phyloP scores from a whole-genome alignment of 2,329 filamentous ascomycete species.

The Metarhizium guizhouense region DNA sequence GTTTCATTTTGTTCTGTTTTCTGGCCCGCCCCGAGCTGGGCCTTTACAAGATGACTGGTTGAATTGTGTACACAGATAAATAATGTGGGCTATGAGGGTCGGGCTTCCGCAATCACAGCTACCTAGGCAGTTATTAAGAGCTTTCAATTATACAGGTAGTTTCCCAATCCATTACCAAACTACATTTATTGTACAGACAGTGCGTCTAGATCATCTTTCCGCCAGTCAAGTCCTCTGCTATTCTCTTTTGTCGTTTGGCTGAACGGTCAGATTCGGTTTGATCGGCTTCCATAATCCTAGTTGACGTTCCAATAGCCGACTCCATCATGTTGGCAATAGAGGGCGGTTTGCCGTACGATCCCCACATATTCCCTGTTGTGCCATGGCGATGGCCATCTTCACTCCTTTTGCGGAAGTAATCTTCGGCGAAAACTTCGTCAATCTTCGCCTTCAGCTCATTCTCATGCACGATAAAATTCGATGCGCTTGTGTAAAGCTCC shows the following conservation, averaged over 20 bases:
- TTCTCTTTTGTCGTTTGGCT: slow-evolving; percentile 41
- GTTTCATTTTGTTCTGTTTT: neutral
- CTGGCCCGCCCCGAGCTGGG: neutral
- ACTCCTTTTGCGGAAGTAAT: slow-evolving; percentile 37
- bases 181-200: neutral
- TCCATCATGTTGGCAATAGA: slow-evolving; percentile 36
- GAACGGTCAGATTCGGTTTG: slow-evolving; percentile 35
- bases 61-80: neutral
- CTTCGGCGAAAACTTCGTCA: slow-evolving; percentile 65
- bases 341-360: slow-evolving; percentile 35
- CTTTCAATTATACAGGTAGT: neutral
- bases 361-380: slow-evolving; percentile 43
- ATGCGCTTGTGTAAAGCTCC: slow-evolving; percentile 81
- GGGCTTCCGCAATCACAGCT: neutral
- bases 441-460: slow-evolving; percentile 65
- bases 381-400: slow-evolving; percentile 20
- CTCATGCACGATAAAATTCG: slow-evolving; percentile 78
- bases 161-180: slow-evolving; percentile 14
- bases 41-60: neutral
- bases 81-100: neutral
- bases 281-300: slow-evolving; percentile 26
- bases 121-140: neutral
- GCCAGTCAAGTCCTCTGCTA: slow-evolving; percentile 51
- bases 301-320: slow-evolving; percentile 22
- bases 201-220: slow-evolving; percentile 36